phyloP scores from a whole-genome alignment of 1,284 basidiomycete genomes.

The Trichosporon faecale region DNA sequence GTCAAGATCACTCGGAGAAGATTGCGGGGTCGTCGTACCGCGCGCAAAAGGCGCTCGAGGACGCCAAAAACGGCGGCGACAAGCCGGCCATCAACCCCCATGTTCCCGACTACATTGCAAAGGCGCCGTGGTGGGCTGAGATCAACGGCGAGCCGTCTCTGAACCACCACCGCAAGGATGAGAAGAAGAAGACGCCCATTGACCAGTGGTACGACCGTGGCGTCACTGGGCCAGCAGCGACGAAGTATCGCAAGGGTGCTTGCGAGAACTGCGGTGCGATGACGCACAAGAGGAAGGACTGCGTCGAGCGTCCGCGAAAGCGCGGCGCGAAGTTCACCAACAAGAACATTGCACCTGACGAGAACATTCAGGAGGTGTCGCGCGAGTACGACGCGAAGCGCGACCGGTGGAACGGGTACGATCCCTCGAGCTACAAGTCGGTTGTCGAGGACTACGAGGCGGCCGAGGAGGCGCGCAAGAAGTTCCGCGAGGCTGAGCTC shows the following conservation, averaged over 20 bases:
- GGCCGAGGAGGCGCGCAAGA: constrained; percentile 83
- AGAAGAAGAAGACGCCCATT: constrained; percentile 66
- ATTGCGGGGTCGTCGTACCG: constrained; percentile 90
- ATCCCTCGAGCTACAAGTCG: constrained; percentile 75
- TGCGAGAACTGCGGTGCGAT: constrained; percentile 99
- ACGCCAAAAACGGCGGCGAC: constrained; percentile 82
- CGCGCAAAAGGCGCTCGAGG: constrained; percentile 88
- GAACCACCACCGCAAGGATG: constrained; percentile 68
- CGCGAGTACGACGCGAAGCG: constrained; percentile 92
- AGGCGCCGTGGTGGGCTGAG: constrained; percentile 98
- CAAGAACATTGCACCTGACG: constrained; percentile 86
- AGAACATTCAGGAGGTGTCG: constrained; percentile 74
- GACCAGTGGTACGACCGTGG: constrained; percentile 92
- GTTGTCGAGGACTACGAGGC: constrained; percentile 94
- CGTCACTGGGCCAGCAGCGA: constrained; percentile 81
- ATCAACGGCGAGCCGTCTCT: constrained; percentile 73
- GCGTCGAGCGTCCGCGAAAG: constrained; percentile 91
- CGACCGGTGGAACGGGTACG: constrained; percentile 98
- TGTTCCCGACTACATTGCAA: constrained; percentile 84
- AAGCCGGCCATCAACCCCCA: constrained; percentile 89
- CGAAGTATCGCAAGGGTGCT: constrained; percentile 94
- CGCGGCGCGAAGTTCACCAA: constrained; percentile 93
- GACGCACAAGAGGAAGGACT: constrained; percentile 87
- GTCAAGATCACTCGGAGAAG: constrained; percentile 55
- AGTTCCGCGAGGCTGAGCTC: constrained; percentile 90